These are phyloP conservation scores for Erythrophleum ivorense DNA, from an alignment of 331 rosid genomes.

Conservation along the genomic window DNA sequence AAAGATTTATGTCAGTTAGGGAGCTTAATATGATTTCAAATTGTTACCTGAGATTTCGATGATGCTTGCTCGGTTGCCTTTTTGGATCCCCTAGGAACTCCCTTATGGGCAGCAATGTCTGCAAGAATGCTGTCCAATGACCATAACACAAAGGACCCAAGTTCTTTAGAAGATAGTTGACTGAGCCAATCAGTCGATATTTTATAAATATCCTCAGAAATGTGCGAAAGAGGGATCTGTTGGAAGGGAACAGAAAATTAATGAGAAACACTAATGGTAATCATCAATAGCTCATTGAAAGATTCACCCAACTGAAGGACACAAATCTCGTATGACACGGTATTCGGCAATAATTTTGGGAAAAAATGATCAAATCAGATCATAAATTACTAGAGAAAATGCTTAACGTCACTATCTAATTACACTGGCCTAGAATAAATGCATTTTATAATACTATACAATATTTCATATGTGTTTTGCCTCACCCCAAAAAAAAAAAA, in stretches of 20 bases:
- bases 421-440: background rate
- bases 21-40: conserved; percentile 1
- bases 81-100: conserved; percentile 64
- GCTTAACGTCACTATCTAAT: background rate
- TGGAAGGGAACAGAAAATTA: background rate
- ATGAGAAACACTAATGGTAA: conserved; percentile 1
- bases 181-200: conserved; percentile 67
- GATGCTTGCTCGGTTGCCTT: conserved; percentile 58
- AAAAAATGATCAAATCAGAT: background rate
- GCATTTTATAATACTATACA: conserved; percentile 5
- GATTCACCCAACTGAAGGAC: background rate
- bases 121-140: conserved; percentile 60
- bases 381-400: background rate
- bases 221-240: conserved; percentile 67
- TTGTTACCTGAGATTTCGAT: conserved; percentile 66
- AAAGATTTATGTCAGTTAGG: background rate
- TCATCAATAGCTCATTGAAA: background rate
- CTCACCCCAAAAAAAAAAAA: background rate
- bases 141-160: conserved; percentile 63
- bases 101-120: conserved; percentile 58
- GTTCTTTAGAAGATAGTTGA: conserved; percentile 54
- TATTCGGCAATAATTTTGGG: background rate
- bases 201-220: conserved; percentile 59
- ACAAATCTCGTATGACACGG: background rate
- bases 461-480: background rate